Base-by-base conservation (phyloP, 805 yeast species). In the Candida sphagnicola region DNA sequence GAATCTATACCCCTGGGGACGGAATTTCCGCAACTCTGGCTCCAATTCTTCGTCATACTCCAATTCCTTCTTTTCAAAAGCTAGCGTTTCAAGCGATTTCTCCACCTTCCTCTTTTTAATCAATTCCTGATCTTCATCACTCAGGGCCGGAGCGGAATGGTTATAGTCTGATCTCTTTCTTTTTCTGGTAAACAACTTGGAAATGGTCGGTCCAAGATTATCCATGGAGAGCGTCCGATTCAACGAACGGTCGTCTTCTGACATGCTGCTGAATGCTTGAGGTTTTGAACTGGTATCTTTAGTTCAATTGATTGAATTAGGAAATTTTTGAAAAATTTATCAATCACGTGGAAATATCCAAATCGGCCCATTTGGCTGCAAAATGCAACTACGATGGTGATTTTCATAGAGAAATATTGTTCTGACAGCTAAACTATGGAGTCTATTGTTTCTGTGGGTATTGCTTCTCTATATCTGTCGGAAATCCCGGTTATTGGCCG, bases 1-100 rank as follows among this genome's bases (percentile, higher is more conserved):
- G 61, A 93, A 77, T 48, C 68, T 70, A 65, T 64, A 88, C 2
- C 96, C 96, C 23, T 63, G 62, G 17, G 96, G 96, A 51, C 96
- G 75, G 65, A 71, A 87, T 62, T 79, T 84, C 42, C 90, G 71
- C 53, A 76, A 77, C 45, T 85, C 79, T 37, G 72, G 83, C 2
- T 89, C 93, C 28, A 86, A 62, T 44, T 67, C 74, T 3, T 61
- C 79, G 51, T 85, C 93, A 43, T 74, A 75, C 48, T 74, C 70
- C 39, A 65, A 65, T 54, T 88, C 96, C 19, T 65, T 60, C 34
- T 66, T 70, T 31, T 62, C 65, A 46, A 56, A 60, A 46, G 50
- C 59, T 45, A 60, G 59, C 34, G 56, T 48, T 31, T 52, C 50
- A 31, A 59, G 39, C 5, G 62, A 47, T 29, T 57, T 50, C 18